Base-by-base conservation (phyloP, 352 stramenopile genomes). In the Ophiocytium majus region DNA sequence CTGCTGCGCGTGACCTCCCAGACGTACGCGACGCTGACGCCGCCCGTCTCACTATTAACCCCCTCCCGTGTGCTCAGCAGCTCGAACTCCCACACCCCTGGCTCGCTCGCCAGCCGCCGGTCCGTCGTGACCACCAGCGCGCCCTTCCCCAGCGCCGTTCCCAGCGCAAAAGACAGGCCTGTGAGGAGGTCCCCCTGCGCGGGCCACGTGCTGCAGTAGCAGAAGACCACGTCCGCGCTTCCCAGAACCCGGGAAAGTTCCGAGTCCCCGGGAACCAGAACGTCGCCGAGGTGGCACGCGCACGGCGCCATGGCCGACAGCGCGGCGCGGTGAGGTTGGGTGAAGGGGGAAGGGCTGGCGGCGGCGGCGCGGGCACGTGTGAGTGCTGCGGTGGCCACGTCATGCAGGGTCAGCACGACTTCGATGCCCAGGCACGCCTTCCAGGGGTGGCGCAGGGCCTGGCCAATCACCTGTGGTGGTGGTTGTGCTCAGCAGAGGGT, bases 161-260 rank as follows among this genome's bases (percentile, higher is more conserved):
- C 79, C 17, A 83, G 31, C 28, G 79, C 34, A 32, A 50, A 83
- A 0, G 79, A 83, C n/a, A 83, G 79, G 5, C 64, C 63, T 33
- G 79, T 83, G 34, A 83, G 43, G 10, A 83, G 32, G 37, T 83
- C 79, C 10, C 79, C 79, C 31, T 5, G 0, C 5, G 79, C 79
- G 34, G 79, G 79, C 34, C 33, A 83, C 28, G 79, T 80, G 64
- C 34, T 83, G 79, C 79, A 83, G 79, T 83, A 83, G 43, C 79
- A 83, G 79, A 83, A 83, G 28, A 83, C 50, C 1, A 83, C 43
- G 64, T 83, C 79, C 28, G 34, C 64, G 43, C 43, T 5, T 14
- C 5, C 43, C 5, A 14, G 5, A n/a, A n/a, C n/a, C n/a, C n/a
- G n/a, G n/a, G n/a, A n/a, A n/a, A n/a, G n/a, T n/a, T n/a, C n/a